Evolutionary conservation across 352 stramenopile genomes (phyloP).

Genomic region (Pythium biforme): DNA sequence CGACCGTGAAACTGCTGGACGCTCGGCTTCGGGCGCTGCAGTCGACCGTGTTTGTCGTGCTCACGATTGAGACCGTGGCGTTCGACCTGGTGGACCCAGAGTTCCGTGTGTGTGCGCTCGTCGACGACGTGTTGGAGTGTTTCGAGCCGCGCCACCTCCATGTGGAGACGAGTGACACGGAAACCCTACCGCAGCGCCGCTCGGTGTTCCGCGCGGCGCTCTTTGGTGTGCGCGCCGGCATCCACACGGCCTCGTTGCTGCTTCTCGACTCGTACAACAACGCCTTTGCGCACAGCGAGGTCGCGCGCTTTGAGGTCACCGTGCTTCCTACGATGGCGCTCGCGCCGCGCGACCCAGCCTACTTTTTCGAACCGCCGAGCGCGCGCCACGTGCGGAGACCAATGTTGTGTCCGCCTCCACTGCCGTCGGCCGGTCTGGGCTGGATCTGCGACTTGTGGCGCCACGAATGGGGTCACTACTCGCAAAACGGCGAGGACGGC

Average conservation of each 20-base stretch:
- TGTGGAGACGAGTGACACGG: constrained; percentile 21
- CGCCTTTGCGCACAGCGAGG: constrained; percentile 24
- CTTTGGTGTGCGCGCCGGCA: constrained; percentile 28
- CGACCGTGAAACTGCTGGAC: constrained; percentile 32
- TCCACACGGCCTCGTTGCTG: constrained; percentile 38
- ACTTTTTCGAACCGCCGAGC: constrained; percentile 8
- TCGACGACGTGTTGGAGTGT: constrained; percentile 48
- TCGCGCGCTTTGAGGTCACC: constrained; percentile 9
- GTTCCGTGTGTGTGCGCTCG: constrained; percentile 41
- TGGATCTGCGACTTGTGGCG: constrained; percentile 66
- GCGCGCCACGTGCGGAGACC: constrained; percentile 5
- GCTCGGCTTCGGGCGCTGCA: background rate
- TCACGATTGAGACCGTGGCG: constrained; percentile 37
- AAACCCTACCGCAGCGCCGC: constrained; percentile 15
- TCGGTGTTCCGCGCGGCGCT: constrained; percentile 37
- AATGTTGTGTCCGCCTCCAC: background rate
- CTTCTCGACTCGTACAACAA: constrained; percentile 54
- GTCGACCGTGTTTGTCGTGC: constrained; percentile 19
- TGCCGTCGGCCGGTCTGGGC: background rate
- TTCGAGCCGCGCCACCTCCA: constrained; percentile 28
- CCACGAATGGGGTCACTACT: constrained; percentile 63
- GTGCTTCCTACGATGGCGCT: constrained; percentile 25
- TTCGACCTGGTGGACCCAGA: constrained; percentile 43
- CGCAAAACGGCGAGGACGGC: constrained; percentile 74
- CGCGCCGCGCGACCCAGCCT: background rate